Base-by-base conservation (phyloP, 306 rosid genomes). In the Lathyrus aphaca region DNA sequence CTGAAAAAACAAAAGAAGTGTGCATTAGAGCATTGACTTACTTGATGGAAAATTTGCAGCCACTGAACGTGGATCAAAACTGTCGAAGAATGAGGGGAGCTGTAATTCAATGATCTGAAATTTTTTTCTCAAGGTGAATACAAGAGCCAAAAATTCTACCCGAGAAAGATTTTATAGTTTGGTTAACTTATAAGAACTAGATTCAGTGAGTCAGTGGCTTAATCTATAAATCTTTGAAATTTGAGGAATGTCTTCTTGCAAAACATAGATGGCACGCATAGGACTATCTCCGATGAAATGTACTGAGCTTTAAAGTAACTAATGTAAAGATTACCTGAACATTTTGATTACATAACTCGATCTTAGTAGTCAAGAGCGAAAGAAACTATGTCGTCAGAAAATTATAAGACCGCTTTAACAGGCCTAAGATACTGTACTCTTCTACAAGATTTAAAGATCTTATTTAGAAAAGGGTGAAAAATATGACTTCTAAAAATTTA, bases 41-140 rank as follows among this genome's bases (percentile, higher is more conserved):
- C 98, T 84, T 80, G 98, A 90, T 77, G 98, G 98, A 67, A 93
- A 82, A 82, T 79, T 93, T 50, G 94, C 88, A 74, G 96, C 98
- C 4, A 88, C 96, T 56, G 91, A 80, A 62, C 96, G 93, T 40
- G 98, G 90, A 82, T 93, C 98, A 71, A 88, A 88, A 81, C 88
- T 88, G 77, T 88, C 84, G 57, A 93, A 88, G 72, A 94, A 88
- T 14, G 98, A 90, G 8, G 98, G 97, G 17, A 94, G 92, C 23
- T 15, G 92, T 57, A 94, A 73, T 71, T 94, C 97, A 81, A 94
- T 84, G 64, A 90, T 55, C 98, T 90, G 90, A 11, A 32, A 30
- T 48, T 6, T 32, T 32, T 32, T 32, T 32, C 9, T 38, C 66
- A 32, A 46, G 71, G 53, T 66, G 54, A 76, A 71, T 21, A 21